These are phyloP conservation scores for Tetrapisispora namnaoensis DNA, from an alignment of 805 yeast species.

Conservation along the genomic window DNA sequence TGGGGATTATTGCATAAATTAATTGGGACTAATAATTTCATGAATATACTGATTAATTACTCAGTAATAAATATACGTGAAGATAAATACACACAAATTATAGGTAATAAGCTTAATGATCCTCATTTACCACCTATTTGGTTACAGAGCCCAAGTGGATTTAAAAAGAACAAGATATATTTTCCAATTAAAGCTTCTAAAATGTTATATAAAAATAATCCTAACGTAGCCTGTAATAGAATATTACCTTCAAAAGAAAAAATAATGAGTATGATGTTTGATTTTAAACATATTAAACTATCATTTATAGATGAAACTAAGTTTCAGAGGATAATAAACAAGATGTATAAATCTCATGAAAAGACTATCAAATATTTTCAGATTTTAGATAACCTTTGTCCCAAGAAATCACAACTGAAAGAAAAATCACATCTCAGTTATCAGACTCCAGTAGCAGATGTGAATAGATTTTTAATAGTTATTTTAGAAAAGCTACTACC, in stretches of 20 bases:
- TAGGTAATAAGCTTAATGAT: conserved; percentile 15
- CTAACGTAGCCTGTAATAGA: conserved; percentile 2
- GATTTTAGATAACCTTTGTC: conserved; percentile 31
- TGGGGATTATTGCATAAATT: conserved; percentile 36
- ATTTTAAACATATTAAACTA: conserved; percentile 21
- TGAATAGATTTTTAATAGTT: conserved; percentile 35
- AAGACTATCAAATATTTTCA: conserved; percentile 27
- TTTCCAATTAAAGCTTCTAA: neutral
- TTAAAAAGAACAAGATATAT: neutral
- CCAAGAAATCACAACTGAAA: conserved; percentile 3
- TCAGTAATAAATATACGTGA: conserved; percentile 23
- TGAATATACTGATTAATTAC: conserved; percentile 31
- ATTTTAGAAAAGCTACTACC: conserved; percentile 45
- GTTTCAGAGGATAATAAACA: conserved; percentile 3
- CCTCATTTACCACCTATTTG: conserved; percentile 14
- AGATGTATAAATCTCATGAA: conserved; percentile 29
- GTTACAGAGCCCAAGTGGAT: neutral
- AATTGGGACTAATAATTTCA: conserved; percentile 35
- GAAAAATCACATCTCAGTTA: conserved; percentile 24
- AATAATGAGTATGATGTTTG: conserved; percentile 3
- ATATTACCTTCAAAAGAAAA: conserved; percentile 8
- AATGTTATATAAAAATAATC: conserved; percentile 3
- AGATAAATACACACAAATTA: conserved; percentile 10
- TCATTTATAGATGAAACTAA: conserved; percentile 10
- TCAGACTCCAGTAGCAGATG: conserved; percentile 27